Evolutionary conservation across 2,329 filamentous ascomycete genomes (phyloP), one percentile per base, ranked within the genome.

Genomic region (Hirsutella minnesotensis): DNA sequence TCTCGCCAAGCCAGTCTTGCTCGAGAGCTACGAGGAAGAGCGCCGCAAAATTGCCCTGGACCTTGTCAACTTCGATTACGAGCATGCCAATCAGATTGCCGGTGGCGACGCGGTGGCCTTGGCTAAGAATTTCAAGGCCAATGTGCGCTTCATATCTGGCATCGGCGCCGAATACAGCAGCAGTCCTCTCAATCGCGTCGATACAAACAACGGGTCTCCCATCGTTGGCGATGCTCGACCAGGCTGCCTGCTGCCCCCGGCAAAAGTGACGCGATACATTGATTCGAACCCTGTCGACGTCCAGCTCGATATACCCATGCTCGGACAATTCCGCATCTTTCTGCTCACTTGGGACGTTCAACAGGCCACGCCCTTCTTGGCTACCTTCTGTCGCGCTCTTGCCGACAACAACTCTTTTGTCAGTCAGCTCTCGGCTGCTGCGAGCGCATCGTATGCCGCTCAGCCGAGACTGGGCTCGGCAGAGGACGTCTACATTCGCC

Each of bases 221-320:
- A 60, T 63, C 16, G 62, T 67, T 54, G 70, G 72, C 33, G 67
- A 71, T 21, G 69, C 70, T 38, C 69, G 67, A 47, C 72, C 72
- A 3, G 73, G 73, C 8, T 74, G 70, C 40, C 63, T 75, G 19
- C 66, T 84, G 21, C 73, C 79, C 3, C 83, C 83, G 3, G 79
- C 79, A 34, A 83, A 77, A 59, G 82, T 81, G 16, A 83, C 81
- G 1, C 73, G 84, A 22, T 87, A 82, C 55, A 74, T 87, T 41
- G 84, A 89, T 59, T 79, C 83, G 3, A 89, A 88, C 52, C 83
- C 83, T 0, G 77, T 89, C 35, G 80, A 88, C 51, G 66, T 88
- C 22, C 82, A 89, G 56, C 75, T 86, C 5, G 84, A 88, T 53
- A 84, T 88, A 37, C 84, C 84, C 2, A 75, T 86, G 60, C 66